Base-by-base conservation (phyloP, 2,329 filamentous ascomycete species). In the Verruconis gallopava region DNA sequence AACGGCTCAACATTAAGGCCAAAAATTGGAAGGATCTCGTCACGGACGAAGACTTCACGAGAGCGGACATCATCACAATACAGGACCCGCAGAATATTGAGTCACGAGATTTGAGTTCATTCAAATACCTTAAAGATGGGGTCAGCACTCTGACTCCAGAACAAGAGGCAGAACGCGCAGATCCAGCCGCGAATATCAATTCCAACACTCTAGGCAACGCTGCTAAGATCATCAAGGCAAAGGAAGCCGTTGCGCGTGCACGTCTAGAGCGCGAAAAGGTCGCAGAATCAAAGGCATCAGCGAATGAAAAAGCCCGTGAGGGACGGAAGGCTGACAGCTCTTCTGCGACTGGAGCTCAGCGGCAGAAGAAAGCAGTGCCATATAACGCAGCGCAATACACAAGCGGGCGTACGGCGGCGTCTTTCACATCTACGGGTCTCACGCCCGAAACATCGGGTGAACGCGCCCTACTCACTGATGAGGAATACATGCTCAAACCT, bases 401-500 rank as follows among this genome's bases (percentile, higher is more conserved):
- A 0, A 95, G 85, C 0, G 91, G 91, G 42, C 77, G 77, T 52
- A 86, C 91, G 3, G 91, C 91, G 1, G 89, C 89, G 5, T 93
- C 85, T 47, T 93, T 96, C 61, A 98, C 91, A 5, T 93, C 84
- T 51, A 98, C 91, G 0, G 89, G 91, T 4, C 64, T 98, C 40
- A 95, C 89, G 0, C 88, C 88, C 0, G 83, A 93, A 56, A 98
- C 91, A 0, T 88, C 83, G 43, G 81, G 77, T 50, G 85, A 93
- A 54, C 74, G 88, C 42, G 89, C 91, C 3, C 67, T 93, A 37
- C 71, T 98, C 37, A 85, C 81, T 1, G 86, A 95, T 48, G 91
- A 98, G 63, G 88, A 96, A 57, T 98, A 89, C 62, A 93, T 98
- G 83, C 72, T 98, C 42, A 85, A 85, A 59, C 86, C 88, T 4